Percentiles rank a stretch among this genome's conserved stretches.
Evolutionary conservation across 176 grass and related monocot species (phyloP).

Genomic region (Eremochloa ophiuroides): DNA sequence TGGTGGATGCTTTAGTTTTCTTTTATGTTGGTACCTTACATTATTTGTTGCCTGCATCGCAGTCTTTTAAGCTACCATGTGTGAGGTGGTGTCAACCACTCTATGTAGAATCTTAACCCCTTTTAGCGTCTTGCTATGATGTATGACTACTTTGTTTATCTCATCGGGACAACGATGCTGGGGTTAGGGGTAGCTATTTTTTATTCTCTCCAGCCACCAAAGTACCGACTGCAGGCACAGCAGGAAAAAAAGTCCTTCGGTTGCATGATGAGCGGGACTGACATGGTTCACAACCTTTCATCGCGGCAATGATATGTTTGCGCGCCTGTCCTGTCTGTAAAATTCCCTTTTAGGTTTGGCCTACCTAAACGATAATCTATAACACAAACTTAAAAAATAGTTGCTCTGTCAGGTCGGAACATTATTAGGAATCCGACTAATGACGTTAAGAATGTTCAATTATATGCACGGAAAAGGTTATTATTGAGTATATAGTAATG

Average conservation of each 20-base stretch:
- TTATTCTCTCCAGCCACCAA: background rate
- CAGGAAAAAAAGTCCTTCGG: conserved; percentile 7
- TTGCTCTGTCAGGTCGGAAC: background rate
- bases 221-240: conserved; percentile 20
- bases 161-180: conserved; percentile 1
- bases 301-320: background rate
- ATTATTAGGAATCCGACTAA: background rate
- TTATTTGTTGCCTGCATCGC: background rate
- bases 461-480: background rate
- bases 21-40: background rate
- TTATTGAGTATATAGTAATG: background rate
- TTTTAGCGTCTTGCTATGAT: conserved; percentile 2
- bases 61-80: background rate
- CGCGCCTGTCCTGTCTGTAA: background rate
- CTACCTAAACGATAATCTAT: background rate
- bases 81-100: conserved; percentile 28
- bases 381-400: background rate
- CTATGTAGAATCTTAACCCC: conserved; percentile 22
- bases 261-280: conserved; percentile 7
- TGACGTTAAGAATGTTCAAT: background rate
- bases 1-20: background rate
- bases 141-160: background rate
- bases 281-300: background rate
- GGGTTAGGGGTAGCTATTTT: background rate
- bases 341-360: background rate